Base-by-base conservation (phyloP, 2,329 filamentous ascomycete species). In the Penicillium sclerotigenum region DNA sequence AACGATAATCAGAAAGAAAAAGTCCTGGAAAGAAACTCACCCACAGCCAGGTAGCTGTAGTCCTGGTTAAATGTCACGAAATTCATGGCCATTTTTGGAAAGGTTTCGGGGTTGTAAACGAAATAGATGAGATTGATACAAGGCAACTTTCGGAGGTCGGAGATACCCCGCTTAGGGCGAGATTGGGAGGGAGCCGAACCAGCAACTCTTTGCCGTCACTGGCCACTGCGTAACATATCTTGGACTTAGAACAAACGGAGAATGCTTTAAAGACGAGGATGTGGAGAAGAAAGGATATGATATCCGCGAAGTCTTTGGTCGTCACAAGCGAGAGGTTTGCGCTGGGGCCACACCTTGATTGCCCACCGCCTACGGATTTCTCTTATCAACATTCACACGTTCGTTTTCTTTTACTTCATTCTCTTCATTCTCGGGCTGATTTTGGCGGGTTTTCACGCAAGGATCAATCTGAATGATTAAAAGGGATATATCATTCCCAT, bases 51-150 rank as follows among this genome's bases (percentile, higher is more conserved):
- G 75, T 93, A 93, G 82, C 90, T 96, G 80, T 96, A 91, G 80
- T 99, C 94, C 81, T 99, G 94, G 77, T 99, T 99, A 78, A 97
- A 99, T 40, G 93, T 97, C 68, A 99, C 91, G 78, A 96, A 99
- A 77, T 99, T 99, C 80, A 97, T 91, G 47, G 86, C 78, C 87
- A 90, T 90, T 58, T 71, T 81, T 61, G 46, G 36, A 45, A 33
- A 31, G 18, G 52, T 49, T 49, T 37, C 38, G 40, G 28, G 16
- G 36, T 31, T 31, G 20, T 22, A 34, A 41, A 40, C n/a, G 34
- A 36, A 53, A 36, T 54, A 48, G 37, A 54, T 28, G 29, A 41
- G 45, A 53, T 57, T 53, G 57, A 62, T 60, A 56, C 24, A 33
- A 56, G 48, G 53, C 41, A 56, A 59, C 57, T 57, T 41, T 62